phyloP scores from a whole-genome alignment of 1,139 yeast species.

The Taphrina deformans region DNA sequence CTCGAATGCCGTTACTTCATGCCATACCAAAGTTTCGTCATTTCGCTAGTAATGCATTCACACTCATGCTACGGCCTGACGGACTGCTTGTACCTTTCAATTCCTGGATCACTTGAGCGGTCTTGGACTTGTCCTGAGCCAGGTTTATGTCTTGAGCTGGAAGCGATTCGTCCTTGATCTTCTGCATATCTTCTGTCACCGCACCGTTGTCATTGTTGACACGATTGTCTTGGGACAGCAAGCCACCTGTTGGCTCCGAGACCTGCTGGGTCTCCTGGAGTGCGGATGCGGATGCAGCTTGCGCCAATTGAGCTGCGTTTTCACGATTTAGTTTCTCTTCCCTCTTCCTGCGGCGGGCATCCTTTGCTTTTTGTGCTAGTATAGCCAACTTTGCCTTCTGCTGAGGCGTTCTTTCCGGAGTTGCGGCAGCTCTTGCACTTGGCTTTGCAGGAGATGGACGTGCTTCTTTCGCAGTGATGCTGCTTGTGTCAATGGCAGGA shows the following conservation, averaged over 20 bases:
- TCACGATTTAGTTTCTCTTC: not conserved
- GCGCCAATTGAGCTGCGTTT: not conserved
- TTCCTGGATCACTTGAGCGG: not conserved
- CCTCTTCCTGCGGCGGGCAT: not conserved
- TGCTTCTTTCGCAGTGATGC: not conserved
- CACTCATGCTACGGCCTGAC: constrained; percentile 24
- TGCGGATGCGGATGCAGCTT: not conserved
- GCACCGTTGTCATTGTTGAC: not conserved
- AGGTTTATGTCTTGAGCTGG: not conserved
- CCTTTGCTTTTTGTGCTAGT: not conserved
- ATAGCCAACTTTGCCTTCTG: not conserved
- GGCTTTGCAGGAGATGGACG: not conserved
- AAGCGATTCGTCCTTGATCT: not conserved
- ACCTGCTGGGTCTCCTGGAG: too few relatives aligned
- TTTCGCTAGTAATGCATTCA: constrained; percentile 6
- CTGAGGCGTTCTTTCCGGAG: not conserved
- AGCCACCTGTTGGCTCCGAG: too few relatives aligned
- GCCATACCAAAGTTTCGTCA: too few relatives aligned
- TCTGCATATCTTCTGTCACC: not conserved
- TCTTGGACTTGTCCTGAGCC: not conserved
- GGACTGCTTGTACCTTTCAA: constrained; percentile 11
- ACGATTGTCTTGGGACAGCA: too few relatives aligned
- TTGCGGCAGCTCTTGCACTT: not conserved
- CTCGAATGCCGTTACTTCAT: too few relatives aligned
- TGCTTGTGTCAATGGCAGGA: not conserved